Evolutionary conservation across 169 alveolate genomes (phyloP), one percentile per base, ranked within the genome.

Genomic region (Toxoplasma gondii): DNA sequence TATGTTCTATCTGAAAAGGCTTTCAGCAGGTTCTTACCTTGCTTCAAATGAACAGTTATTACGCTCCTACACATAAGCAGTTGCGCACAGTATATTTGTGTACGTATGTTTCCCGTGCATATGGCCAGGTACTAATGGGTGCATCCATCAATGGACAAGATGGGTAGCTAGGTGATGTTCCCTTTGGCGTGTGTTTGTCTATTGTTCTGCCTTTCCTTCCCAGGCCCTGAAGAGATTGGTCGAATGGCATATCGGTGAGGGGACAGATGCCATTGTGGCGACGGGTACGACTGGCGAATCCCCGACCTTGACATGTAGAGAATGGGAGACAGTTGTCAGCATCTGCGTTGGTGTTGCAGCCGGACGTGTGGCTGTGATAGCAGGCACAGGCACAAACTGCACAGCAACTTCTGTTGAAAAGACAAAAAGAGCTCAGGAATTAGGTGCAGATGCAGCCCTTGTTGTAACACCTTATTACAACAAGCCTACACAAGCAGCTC

Each of bases 371-470:
- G 64, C 92, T 27, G 83, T 88, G 58, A 64, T 88, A 58, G 92
- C 92, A 5, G 92, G 92, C 44, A 88, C 92, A 54, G 92, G 92
- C 83, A 88, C 84, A 12, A 88, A 88, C 54, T 88, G 81, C 27
- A 88, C 92, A 17, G 83, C 81, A 1, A 38, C 83, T 9, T 22
- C 92, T 0, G 58, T 88, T 22, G 92, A 49, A 38, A 53, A 64
- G 83, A 88, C 92, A 19, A 53, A 64, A 43, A 53, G 24, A 27
- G 92, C 91, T 10, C 70, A 24, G n/a, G 80, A 44, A 17, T 22
- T 86, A 17, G 92, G 92, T 36, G 92, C 92, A 1, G 92, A 88
- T n/a, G 92, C 84, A 38, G 92, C 92, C 58, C 83, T 88, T 36
- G 45, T 88, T 9, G 92, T 88, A 58, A 88, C 92, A 10, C 92